Percentiles rank a stretch among this genome's conserved stretches.
Evolutionary conservation across 768 basidiomycete species (phyloP).

Genomic region (Lactifluus volemus): DNA sequence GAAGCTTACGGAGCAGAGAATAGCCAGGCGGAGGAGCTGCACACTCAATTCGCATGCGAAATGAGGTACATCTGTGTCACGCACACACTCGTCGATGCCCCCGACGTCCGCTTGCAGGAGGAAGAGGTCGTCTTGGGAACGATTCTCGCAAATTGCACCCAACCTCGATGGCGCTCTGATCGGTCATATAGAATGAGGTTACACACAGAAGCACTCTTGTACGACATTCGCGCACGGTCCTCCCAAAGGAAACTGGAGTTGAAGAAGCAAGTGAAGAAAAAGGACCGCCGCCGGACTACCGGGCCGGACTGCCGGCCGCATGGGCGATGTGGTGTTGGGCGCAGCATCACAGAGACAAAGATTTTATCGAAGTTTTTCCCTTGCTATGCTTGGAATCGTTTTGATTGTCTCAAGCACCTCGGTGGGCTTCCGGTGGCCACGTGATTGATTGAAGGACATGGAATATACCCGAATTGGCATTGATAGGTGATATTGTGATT

Average conservation of each 20-base stretch:
- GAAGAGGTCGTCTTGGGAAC: not conserved
- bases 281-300: not conserved
- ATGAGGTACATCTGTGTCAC: not conserved
- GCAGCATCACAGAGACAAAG: slow-evolving; percentile 26
- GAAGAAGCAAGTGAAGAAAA: not conserved
- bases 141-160: not conserved
- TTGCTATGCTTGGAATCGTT: not conserved
- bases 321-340: not conserved
- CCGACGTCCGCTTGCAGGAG: not conserved
- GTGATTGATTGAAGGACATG: not conserved
- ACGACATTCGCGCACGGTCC: not conserved
- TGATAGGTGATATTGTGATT: not conserved
- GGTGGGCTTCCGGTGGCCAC: not conserved
- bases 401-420: not conserved
- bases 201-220: not conserved
- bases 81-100: not conserved
- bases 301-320: not conserved
- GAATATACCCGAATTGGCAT: not conserved
- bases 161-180: not conserved
- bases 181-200: not conserved
- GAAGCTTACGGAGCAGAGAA: not conserved
- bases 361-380: slow-evolving; percentile 2
- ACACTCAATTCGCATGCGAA: not conserved
- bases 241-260: not conserved
- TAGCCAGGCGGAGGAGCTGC: not conserved